Evolutionary conservation across 2,329 filamentous ascomycete genomes (phyloP).

Genomic region (Stenocarpella maydis): DNA sequence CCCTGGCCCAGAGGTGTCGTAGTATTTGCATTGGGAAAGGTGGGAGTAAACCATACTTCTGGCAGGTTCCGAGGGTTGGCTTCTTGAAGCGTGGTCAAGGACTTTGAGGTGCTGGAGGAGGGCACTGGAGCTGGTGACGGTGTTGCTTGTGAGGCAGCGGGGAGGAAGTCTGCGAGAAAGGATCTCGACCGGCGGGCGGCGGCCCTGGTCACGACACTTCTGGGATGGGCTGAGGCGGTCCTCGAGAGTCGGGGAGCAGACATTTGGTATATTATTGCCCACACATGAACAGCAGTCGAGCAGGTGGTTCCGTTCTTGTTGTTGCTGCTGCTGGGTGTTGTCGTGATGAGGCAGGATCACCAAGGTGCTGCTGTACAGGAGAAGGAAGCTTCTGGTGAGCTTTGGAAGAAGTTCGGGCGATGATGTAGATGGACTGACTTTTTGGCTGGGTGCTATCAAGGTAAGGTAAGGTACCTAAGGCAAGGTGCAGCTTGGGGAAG

Average conservation of each 20-base stretch:
- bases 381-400: neutral
- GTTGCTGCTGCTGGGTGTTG: neutral
- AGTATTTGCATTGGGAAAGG: slow-evolving; percentile 43
- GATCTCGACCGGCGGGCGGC: slow-evolving; percentile 40
- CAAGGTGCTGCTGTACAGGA: slow-evolving; percentile 1
- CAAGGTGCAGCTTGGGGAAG: neutral
- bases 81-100: slow-evolving; percentile 38
- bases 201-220: slow-evolving; percentile 41
- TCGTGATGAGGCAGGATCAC: neutral
- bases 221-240: slow-evolving; percentile 39
- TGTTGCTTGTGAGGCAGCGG: slow-evolving; percentile 30
- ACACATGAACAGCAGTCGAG: slow-evolving; percentile 35
- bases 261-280: slow-evolving; percentile 45
- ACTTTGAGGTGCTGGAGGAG: slow-evolving; percentile 31
- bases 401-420: slow-evolving; percentile 6
- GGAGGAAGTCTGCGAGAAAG: slow-evolving; percentile 29
- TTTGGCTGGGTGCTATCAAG: slow-evolving; percentile 14
- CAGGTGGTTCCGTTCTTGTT: neutral
- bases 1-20: slow-evolving; percentile 37
- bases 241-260: slow-evolving; percentile 45
- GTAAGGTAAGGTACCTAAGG: too few species aligned
- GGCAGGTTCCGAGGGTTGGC: slow-evolving; percentile 43
- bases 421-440: slow-evolving; percentile 8
- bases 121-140: slow-evolving; percentile 28
- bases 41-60: slow-evolving; percentile 55